Evolutionary conservation across 371 early-diverging fungal genomes (phyloP), one percentile per base, ranked within the genome.

Genomic region (Lichtheimia ornata): DNA sequence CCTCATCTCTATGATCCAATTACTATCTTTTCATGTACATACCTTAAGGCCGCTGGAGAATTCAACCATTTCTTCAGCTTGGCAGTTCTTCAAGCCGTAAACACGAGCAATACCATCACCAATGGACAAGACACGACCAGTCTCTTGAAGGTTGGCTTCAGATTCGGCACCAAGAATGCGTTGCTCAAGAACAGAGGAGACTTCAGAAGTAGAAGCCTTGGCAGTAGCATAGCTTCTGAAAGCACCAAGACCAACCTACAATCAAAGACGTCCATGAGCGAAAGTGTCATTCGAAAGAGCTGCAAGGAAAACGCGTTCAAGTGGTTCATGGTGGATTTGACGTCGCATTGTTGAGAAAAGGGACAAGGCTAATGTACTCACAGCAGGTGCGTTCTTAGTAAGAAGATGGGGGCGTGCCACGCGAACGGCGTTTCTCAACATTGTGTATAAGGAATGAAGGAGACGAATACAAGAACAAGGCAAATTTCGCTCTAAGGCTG

Each of bases 91-190:
- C 79, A 96, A 82, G 58, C 97, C 95, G 63, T 94, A 95, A 65
- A 97, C 94, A 89, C 96, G 94, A 67, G 96, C 95, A 83, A 97
- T 96, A 93, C 96, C 96, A 84, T 97, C 97, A 89, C 97, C 97
- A 72, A 97, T 94, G 73, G 96, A 95, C 77, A 97, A 83, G 62
- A 97, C 97, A 73, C 96, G 92, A 63, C 97, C 97, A 63, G 96
- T 96, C 84, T 96, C 96, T 75, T 94, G 90, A 66, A 97, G 85
- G 72, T 97, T 94, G 71, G 88, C 86, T 67, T 82, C 79, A 68
- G 82, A 71, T 76, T 82, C 74, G 62, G 90, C 82, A 62, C 94
- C 94, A 60, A 90, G 86, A 76, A 97, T 97, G 66, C 95, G 88
- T 74, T 94, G 90, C 82, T 96, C 94, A 53, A 94, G 85, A 77